Evolutionary conservation across 2,329 filamentous ascomycete species (phyloP), one percentile per base, ranked within the genome.

Genomic region (Fusarium temperatum): DNA sequence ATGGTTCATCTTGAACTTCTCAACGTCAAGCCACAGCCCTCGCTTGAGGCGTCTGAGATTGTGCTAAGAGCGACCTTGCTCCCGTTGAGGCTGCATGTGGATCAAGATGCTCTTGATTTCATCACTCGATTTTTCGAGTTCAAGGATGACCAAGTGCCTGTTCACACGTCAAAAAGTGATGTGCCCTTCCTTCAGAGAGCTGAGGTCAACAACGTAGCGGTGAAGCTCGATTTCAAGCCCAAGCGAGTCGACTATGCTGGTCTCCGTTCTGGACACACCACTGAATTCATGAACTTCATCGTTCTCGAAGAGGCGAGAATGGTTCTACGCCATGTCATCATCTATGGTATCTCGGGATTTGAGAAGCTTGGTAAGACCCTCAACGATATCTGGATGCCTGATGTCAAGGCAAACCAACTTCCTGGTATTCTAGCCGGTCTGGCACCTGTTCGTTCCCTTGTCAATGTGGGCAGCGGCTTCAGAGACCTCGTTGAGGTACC

Each of bases 281-380:
- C 94, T 0, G 96, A 99, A 81, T 97, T 99, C 79, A 98, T 98
- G 95, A 99, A 99, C 82, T 98, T 99, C 80, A 89, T 99, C 73
- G 93, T 96, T 20, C 89, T 99, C 3, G 96, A 99, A 76, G 92
- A 94, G 74, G 91, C 96, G 5, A 91, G 96, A 69, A 93, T 99
- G 88, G 89, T 93, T 12, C 88, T 99, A 60, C 90, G 93, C 18
- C 95, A 96, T 80, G 93, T 94, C 32, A 98, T 99, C 75, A 90
- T 98, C 41, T 98, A 98, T 76, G 96, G 97, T 35, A 90, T 98
- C 2, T 91, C 91, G 13, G 96, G 96, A 0, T 98, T 98, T 76
- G 95, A 98, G 75, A 91, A 93, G 56, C 88, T 99, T 5, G 95
- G 96, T 61, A 90, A 95, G 81, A 96, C 92, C 6, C 88, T 99